Base-by-base conservation (phyloP, 257 asterid genomes). In the Solanum ossicruentum region DNA sequence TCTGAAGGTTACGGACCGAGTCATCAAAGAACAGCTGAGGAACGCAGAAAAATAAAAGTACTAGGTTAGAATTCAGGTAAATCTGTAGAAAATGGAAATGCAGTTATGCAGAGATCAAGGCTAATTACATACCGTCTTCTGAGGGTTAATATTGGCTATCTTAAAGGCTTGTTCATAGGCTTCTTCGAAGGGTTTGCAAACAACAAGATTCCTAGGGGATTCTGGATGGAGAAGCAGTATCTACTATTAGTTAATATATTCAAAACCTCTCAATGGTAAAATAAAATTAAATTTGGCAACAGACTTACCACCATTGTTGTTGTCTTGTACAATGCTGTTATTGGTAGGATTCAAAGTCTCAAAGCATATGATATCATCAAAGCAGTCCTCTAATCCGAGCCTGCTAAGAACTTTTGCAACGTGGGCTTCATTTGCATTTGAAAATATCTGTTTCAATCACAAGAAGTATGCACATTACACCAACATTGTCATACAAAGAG, bases 361-460 rank as follows among this genome's bases (percentile, higher is more conserved):
- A 23, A 93, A 96, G 86, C 92, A 88, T 52, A 94, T 83, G n/a
- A 96, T 85, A 71, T 88, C 92, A 13, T 94, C 98, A 82, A 94
- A 94, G 87, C 97, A 94, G 80, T 91, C 99, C 89, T 93, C 98
- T 85, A 93, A 87, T 69, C 98, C 97, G 4, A 96, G 96, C 91
- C 97, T 84, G 80, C 90, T 87, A 80, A 94, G 91, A 84, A 94
- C 90, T 86, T 86, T 85, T 28, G 93, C 97, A 28, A 96, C 99
- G 67, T 96, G 98, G 85, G 97, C 98, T 83, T 94, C 98, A 85
- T 96, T 93, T 80, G 93, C 99, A 86, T 96, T 96, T 2, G 99
- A 94, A 87, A 96, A 96, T 47, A 96, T 92, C 99, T 96, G 93
- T 88, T 80, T 58, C n/a, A 45, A 78, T 78, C 83, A 52, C 49